These are phyloP conservation scores for Cytospora piceae DNA, from an alignment of 2,329 filamentous ascomycete species.

Conservation along the genomic window DNA sequence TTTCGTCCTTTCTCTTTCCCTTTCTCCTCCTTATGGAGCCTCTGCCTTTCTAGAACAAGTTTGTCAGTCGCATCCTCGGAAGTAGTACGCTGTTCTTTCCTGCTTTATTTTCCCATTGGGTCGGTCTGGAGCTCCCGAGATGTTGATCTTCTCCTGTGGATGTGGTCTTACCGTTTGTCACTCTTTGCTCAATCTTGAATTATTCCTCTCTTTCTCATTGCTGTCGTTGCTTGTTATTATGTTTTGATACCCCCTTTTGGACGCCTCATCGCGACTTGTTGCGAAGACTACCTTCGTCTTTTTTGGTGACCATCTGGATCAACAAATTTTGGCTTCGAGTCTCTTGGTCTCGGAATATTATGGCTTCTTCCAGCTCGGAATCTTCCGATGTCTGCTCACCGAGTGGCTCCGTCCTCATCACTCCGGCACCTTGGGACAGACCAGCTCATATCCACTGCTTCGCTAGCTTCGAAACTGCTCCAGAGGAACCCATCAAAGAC, in stretches of 20 bases:
- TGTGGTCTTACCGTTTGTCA: conserved; percentile 10
- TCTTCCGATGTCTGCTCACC: conserved; percentile 19
- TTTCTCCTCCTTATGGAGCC: no score
- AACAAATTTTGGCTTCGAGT: conserved; percentile 18
- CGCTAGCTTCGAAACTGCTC: not conserved
- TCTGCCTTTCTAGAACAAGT: conserved; percentile 9
- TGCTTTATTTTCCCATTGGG: conserved; percentile 10
- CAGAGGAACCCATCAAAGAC: not conserved
- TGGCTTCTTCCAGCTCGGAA: conserved; percentile 25
- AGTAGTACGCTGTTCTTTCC: conserved; percentile 8
- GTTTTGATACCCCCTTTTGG: conserved; percentile 28
- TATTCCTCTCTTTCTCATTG: conserved; percentile 11
- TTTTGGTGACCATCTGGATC: conserved; percentile 20
- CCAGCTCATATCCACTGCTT: conserved; percentile 1
- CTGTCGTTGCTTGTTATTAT: conserved; percentile 20
- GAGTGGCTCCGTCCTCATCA: conserved; percentile 25
- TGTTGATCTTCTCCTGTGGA: conserved; percentile 25
- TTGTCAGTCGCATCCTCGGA: conserved; percentile 20
- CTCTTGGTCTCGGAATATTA: conserved; percentile 26
- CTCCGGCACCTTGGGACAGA: not conserved
- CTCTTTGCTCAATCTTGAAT: conserved; percentile 18
- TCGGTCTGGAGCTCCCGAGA: conserved; percentile 10
- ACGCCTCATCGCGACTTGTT: conserved; percentile 22
- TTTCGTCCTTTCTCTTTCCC: not conserved
- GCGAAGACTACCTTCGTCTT: conserved; percentile 14